Evolutionary conservation across 441 rosid genomes (phyloP).

Genomic region (Daphne laureola): DNA sequence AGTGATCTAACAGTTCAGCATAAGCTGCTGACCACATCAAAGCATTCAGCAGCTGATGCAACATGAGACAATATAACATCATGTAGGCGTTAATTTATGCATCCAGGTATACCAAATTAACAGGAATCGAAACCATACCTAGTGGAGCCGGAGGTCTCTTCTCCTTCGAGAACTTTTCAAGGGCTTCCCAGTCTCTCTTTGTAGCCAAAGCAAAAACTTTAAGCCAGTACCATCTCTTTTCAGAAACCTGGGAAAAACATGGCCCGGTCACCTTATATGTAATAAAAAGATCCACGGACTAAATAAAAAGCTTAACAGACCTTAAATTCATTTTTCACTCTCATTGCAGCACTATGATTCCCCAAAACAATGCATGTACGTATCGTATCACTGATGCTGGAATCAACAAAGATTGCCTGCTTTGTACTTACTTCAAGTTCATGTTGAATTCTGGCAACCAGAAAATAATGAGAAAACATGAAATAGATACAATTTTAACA

Average conservation of each 20-base stretch:
- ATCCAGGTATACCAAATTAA: neutral
- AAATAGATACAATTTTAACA: neutral
- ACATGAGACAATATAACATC: slow-evolving; percentile 3
- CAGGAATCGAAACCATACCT: slow-evolving; percentile 33
- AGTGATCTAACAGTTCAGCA: too few species aligned
- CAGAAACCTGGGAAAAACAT: slow-evolving; percentile 52
- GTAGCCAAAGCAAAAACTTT: slow-evolving; percentile 94
- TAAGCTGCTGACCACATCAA: neutral
- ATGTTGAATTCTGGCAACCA: slow-evolving; percentile 62
- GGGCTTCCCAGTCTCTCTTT: slow-evolving; percentile 87
- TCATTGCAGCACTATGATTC: slow-evolving; percentile 80
- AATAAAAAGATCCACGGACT: slow-evolving; percentile 3
- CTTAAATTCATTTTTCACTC: slow-evolving; percentile 92
- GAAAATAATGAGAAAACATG: too few species aligned
- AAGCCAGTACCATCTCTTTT: slow-evolving; percentile 99
- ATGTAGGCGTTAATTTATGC: neutral
- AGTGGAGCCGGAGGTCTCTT: slow-evolving; percentile 66
- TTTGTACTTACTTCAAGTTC: slow-evolving; percentile 90
- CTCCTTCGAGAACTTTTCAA: slow-evolving; percentile 94
- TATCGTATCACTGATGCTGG: slow-evolving; percentile 96
- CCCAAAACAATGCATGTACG: slow-evolving; percentile 92
- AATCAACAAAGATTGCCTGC: slow-evolving; percentile 94
- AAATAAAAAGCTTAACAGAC: slow-evolving; percentile 23
- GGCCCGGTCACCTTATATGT: slow-evolving; percentile 1
- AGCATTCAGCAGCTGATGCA: slow-evolving; percentile 8